Evolutionary conservation across 768 basidiomycete genomes (phyloP), one percentile per base, ranked within the genome.

Genomic region (Mycena venus): DNA sequence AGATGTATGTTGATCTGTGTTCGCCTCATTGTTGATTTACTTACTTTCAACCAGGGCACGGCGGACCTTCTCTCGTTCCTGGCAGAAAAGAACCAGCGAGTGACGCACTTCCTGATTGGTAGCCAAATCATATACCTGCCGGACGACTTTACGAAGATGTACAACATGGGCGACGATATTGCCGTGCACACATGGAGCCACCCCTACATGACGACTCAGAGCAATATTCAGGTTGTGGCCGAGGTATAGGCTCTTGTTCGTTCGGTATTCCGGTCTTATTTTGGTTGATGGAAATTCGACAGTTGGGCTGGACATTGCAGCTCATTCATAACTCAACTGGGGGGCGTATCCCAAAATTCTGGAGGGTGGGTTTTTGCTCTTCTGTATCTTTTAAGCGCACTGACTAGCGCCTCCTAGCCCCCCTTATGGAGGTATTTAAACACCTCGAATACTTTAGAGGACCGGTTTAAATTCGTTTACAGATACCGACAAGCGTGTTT

Each of bases 61-160:
- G 76, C 78, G 0, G 69, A 74, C 11, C 88, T 98, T 27, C 90
- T 94, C 78, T 77, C 88, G 8, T 97, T 96, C 82, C 85, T 98
- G 56, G 75, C 86, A 68, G 62, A 85, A n/a, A 88, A 97, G 65
- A 90, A 92, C 73, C 83, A 91, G 68, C 88, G 81, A n/a, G 92
- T 91, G 8, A 97, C 96, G 8, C 96, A 97, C 81, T 98, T 97
- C 83, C 90, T 96, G 86, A 97, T 98, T 75, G 97, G 97, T n/a
- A 80, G 63, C 25, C 61, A 73, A 25, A 68, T 77, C 12, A 40
- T 77, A 61, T 32, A 53, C 36, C 15, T 34, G 21, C 67, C 71
- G 3, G 40, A 60, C 19, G 27, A 70, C 55, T 75, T 77, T 49
- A 19, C n/a, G 19, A 53, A 31, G 3, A 19, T 87, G 0, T 91